Evolutionary conservation across 2,329 filamentous ascomycete species (phyloP), one percentile per base, ranked within the genome.

Genomic region (Knoxdaviesia capensis): DNA sequence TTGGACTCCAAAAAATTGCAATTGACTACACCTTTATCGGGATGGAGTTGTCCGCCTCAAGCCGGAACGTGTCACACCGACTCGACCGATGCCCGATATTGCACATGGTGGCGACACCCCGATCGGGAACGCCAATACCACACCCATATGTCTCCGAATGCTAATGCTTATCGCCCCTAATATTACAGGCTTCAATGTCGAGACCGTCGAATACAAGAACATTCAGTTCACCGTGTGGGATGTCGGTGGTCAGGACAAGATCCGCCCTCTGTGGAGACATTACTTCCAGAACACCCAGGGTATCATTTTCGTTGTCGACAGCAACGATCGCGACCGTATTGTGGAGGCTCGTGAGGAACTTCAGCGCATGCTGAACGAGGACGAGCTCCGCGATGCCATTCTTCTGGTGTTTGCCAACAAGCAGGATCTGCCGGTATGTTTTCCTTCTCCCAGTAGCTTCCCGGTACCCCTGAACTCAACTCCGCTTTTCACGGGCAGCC

Each of bases 161-260:
- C 2, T 20, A 20, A 3, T 20, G 20, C 20, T 20, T 20, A 40
- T 42, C 42, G 3, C 8, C 41, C 33, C 31, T 30, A 32, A 8
- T 31, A 7, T 43, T 31, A 20, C 51, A 87, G 82, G 90, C 57
- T 98, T 98, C 80, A 98, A 98, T 71, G 90, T 98, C 64, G 90
- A 98, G 76, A 96, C 90, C 44, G 90, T 98, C 63, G 87, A 93
- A 63, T 96, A 96, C 75, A 94, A 94, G 77, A 98, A 98, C 77
- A 94, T 94, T 58, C 86, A 94, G 64, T 98, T 98, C 75, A 96
- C 88, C 63, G 90, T 98, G 62, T 98, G 90, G 90, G 90, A 96
- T 71, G 90, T 98, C 59, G 90, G 90, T 73, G 90, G 90, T 64
- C 90, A 98, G 74, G 90, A 98, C 78, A 96, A 96, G 83, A 98